Evolutionary conservation across 116 monocot genomes (phyloP).

Genomic region (Dioscorea cayenensis): DNA sequence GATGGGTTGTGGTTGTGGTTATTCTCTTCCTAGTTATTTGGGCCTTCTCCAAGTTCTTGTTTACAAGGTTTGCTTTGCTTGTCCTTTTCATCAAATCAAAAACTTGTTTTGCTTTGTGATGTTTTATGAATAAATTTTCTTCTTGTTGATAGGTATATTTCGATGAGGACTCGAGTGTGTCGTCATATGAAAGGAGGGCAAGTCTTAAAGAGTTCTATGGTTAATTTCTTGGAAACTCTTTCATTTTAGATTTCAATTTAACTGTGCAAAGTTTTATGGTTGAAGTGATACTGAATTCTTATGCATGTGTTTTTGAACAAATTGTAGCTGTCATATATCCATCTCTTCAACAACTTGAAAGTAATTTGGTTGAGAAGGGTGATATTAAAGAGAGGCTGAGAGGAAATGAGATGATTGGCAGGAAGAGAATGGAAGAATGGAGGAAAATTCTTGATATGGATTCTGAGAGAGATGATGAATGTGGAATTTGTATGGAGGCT

Average conservation of each 20-base stretch:
- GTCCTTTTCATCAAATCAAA: background rate
- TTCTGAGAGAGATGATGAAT: slow-evolving; percentile 77
- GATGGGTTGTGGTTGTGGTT: slow-evolving; percentile 52
- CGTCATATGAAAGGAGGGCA: slow-evolving; percentile 73
- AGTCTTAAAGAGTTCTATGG: slow-evolving; percentile 90
- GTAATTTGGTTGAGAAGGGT: slow-evolving; percentile 35
- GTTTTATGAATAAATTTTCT: background rate
- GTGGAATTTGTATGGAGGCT: slow-evolving; percentile 90
- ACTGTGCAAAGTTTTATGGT: background rate
- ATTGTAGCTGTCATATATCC: slow-evolving; percentile 85
- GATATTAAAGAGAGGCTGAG: slow-evolving; percentile 23
- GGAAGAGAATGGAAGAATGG: slow-evolving; percentile 39
- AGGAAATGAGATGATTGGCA: slow-evolving; percentile 26
- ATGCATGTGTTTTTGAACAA: background rate
- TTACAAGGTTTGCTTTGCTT: slow-evolving; percentile 56
- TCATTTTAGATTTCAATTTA: background rate
- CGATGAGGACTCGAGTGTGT: slow-evolving; percentile 56
- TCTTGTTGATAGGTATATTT: slow-evolving; percentile 48
- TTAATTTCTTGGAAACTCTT: slow-evolving; percentile 2
- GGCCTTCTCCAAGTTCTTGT: slow-evolving; percentile 76
- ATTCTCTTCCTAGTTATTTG: slow-evolving; percentile 64
- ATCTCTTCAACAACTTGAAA: slow-evolving; percentile 82
- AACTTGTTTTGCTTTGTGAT: background rate
- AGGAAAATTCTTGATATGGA: slow-evolving; percentile 46
- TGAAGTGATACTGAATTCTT: background rate